A percentile compares a stretch with the other conserved stretches of the same genome.
phyloP scores from a whole-genome alignment of 352 stramenopile species.

The Phytophthora melonis region DNA sequence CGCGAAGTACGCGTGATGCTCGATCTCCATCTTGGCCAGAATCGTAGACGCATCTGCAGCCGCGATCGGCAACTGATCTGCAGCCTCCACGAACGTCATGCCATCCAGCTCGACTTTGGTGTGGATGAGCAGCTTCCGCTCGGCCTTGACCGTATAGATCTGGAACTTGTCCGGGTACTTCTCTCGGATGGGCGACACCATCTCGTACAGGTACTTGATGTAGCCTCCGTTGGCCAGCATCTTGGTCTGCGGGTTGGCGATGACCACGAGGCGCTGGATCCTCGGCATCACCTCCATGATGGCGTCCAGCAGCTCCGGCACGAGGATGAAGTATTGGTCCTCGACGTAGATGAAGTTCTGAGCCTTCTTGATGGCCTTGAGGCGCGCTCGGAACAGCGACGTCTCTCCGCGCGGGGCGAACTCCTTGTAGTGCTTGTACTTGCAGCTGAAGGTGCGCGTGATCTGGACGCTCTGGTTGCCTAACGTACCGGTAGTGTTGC shows the following conservation, averaged over 20 bases:
- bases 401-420: slow-evolving; percentile 32
- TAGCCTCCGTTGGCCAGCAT: slow-evolving; percentile 41
- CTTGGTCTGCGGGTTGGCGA: slow-evolving; percentile 47
- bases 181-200: slow-evolving; percentile 51
- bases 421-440: slow-evolving; percentile 29
- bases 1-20: slow-evolving; percentile 25
- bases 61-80: slow-evolving; percentile 45
- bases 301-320: slow-evolving; percentile 30
- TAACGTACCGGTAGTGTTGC: slow-evolving; percentile 39
- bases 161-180: slow-evolving; percentile 39
- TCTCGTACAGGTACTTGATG: slow-evolving; percentile 67
- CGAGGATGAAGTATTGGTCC: slow-evolving; percentile 36
- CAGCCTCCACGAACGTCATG: slow-evolving; percentile 58
- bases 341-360: slow-evolving; percentile 42
- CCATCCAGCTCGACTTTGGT: slow-evolving; percentile 59
- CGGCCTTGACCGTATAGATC: slow-evolving; percentile 48
- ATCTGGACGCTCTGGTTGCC: slow-evolving; percentile 31
- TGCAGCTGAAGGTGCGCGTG: slow-evolving; percentile 37
- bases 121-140: slow-evolving; percentile 54
- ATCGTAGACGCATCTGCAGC: slow-evolving; percentile 31
- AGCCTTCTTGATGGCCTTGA: slow-evolving; percentile 38
- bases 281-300: slow-evolving; percentile 53
- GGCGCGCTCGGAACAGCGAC: slow-evolving; percentile 27
- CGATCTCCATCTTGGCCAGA: slow-evolving; percentile 27
- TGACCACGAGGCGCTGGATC: slow-evolving; percentile 57